Evolutionary conservation across 176 grass and related monocot genomes (phyloP), one percentile per base, ranked within the genome.

Genomic region (sorghum (Sorghum bicolor)): DNA sequence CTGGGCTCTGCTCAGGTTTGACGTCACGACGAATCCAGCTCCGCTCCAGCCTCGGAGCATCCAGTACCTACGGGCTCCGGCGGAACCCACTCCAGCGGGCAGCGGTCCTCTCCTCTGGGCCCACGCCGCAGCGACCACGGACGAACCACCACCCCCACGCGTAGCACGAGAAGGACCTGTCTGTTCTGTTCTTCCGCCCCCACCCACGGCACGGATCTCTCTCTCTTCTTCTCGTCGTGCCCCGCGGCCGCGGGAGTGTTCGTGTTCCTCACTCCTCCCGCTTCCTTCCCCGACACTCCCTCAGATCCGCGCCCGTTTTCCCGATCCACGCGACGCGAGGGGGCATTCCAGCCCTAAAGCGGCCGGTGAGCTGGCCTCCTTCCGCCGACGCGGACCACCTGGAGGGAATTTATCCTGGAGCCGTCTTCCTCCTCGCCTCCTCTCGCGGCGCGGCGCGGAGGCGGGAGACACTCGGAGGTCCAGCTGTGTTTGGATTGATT

Each of bases 151-250:
- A 50, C 43, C 64, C 41, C 55, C 22, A 10, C 55, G n/a, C 53
- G 30, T 36, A 67, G 5, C 77, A 36, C 77, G 77, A 80, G 19
- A 16, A 79, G 41, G 79, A 81, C 32, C 79, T 70, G 79, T 26
- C 45, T 60, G n/a, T 60, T 60, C 55, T 13, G 60, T 20, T n/a
- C 16, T 58, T 11, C 41, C 1, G 58, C 30, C 20, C 60, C 16
- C 16, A 12, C 22, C 30, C 43, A 3, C 29, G 30, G 36, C 43
- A 3, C 29, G 30, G 36, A 20, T 63, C 61, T 22, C 34, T 17
- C 34, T 17, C 57, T 2, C 3, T 16, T 12, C 39, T 10, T 50
- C 64, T 34, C 24, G 1, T 47, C 44, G 0, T 16, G 13, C 13
- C 31, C 22, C 26, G 52, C 36, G 67, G n/a, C 16, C 16, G 10